Conservation (phyloP, 148 eudicot species). For the Nepenthes mirabilis region DNA sequence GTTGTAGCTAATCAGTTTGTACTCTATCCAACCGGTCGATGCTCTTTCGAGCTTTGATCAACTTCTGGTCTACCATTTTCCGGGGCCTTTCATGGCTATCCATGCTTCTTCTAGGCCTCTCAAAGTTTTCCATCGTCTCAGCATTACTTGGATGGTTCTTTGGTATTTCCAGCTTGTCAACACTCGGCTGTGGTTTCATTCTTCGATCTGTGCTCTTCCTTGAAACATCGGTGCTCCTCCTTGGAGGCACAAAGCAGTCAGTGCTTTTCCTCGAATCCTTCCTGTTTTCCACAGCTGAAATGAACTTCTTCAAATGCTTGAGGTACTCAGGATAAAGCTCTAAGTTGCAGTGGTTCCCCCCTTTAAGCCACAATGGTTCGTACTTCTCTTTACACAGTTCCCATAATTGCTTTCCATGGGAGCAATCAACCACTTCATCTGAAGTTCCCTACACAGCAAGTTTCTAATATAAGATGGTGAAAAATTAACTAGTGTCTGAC, state of each 20-base stretch:
- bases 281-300: constrained; percentile 42
- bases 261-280: constrained; percentile 32
- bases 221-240: constrained; percentile 48
- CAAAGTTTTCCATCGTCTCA: constrained; percentile 34
- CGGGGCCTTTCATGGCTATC: constrained; percentile 48
- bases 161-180: constrained; percentile 28
- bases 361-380: constrained; percentile 60
- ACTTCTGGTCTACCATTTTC: constrained; percentile 39
- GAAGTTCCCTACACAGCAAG: constrained; percentile 37
- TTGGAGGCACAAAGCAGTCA: constrained; percentile 42
- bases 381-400: constrained; percentile 62
- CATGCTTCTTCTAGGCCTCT: constrained; percentile 34
- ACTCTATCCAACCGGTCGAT: constrained; percentile 49
- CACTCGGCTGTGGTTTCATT: constrained; percentile 46
- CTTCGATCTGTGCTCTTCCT: constrained; percentile 59
- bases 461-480: no score
- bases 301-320: constrained; percentile 54
- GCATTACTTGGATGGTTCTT: constrained; percentile 18
- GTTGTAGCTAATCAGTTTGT: constrained; percentile 1
- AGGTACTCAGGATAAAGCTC: constrained; percentile 59
- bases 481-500: no score
- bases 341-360: constrained; percentile 58
- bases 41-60: constrained; percentile 53
- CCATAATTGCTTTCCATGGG: constrained; percentile 66
- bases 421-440: constrained; percentile 61